Base-by-base conservation (phyloP, 179 eudicot genomes). In the Carnegiea gigantea region DNA sequence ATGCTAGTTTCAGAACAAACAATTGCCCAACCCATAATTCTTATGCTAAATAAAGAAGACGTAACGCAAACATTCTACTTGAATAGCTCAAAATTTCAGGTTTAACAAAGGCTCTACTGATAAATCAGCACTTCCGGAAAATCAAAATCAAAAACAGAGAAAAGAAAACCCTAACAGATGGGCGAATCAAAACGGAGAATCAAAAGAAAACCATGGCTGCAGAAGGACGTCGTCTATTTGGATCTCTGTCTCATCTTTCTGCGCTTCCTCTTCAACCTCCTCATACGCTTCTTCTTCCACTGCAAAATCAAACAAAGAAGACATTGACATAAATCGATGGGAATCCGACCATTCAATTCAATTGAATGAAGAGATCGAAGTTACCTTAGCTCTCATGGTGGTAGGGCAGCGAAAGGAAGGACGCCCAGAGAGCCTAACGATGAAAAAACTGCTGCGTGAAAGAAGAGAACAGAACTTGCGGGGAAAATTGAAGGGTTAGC, bases 251-350 rank as follows among this genome's bases (percentile, higher is more conserved):
- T 83, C 85, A 85, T 85, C 86, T 85, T 82, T 77, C 88, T 44
- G 73, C 88, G 85, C 88, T 83, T 85, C 79, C 88, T 85, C 85
- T 85, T 85, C 87, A 85, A 79, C 73, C 87, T 82, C 87, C 87
- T 85, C 87, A 85, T 85, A 76, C 87, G 84, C 87, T 85, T 85
- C 87, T 85, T 85, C 87, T 85, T 77, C 79, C 79, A 77, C 79
- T 77, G 79, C 79, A 54, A 59, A 33, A 33, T 43, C 65, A 76
- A 23, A 4, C 51, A 76, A 30, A 40, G 53, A 73, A 36, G 1
- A 72, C 40, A 17, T 36, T 36, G 15, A 10, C 7, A 44, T 1
- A 10, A n/a, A 73, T 9, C 7, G 3, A 9, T 5, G 0, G 14
- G 65, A 53, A 48, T 21, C 2, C 20, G 38, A 28, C 0, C 30